These are phyloP conservation scores for Leccinum uliginosum DNA, from an alignment of 768 basidiomycete species.

Conservation along the genomic window DNA sequence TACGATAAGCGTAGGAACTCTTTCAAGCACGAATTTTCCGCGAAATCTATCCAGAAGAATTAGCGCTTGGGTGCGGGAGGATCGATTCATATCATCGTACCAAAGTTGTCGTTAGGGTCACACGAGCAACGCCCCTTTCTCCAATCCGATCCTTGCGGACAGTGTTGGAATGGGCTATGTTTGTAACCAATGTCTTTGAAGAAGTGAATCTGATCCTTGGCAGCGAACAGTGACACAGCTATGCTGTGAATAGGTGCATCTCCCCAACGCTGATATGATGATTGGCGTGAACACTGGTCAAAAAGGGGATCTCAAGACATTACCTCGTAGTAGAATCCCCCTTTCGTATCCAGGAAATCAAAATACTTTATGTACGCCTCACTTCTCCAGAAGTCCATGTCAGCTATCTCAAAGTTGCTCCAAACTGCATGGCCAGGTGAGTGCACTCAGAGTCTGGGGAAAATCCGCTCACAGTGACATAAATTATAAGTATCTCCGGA, in stretches of 20 bases:
- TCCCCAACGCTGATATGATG: constrained; percentile 73
- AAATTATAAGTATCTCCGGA: constrained; percentile 59
- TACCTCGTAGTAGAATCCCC: constrained; percentile 90
- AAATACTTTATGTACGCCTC: constrained; percentile 84
- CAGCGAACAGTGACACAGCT: constrained; percentile 83
- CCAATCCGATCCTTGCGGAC: constrained; percentile 72
- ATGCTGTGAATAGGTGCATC: constrained; percentile 91
- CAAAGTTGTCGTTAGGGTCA: constrained; percentile 67
- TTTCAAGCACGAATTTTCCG: constrained; percentile 28
- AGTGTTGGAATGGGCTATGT: constrained; percentile 94
- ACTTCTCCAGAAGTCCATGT: constrained; percentile 78
- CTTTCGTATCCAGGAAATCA: constrained; percentile 70
- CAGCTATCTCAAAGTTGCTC: constrained; percentile 92
- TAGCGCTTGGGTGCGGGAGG: neutral
- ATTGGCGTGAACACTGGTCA: constrained; percentile 2
- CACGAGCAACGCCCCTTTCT: constrained; percentile 84
- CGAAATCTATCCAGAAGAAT: constrained; percentile 19
- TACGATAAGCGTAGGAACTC: constrained; percentile 24
- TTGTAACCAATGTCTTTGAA: constrained; percentile 93
- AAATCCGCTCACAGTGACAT: constrained; percentile 52
- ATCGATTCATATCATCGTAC: constrained; percentile 34
- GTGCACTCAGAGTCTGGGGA: neutral
- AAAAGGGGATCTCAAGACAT: neutral
- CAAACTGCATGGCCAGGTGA: constrained; percentile 52
- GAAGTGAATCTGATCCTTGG: constrained; percentile 89